Conservation (phyloP, 176 grass and related monocot species). For the Hordeum marinum region DNA sequence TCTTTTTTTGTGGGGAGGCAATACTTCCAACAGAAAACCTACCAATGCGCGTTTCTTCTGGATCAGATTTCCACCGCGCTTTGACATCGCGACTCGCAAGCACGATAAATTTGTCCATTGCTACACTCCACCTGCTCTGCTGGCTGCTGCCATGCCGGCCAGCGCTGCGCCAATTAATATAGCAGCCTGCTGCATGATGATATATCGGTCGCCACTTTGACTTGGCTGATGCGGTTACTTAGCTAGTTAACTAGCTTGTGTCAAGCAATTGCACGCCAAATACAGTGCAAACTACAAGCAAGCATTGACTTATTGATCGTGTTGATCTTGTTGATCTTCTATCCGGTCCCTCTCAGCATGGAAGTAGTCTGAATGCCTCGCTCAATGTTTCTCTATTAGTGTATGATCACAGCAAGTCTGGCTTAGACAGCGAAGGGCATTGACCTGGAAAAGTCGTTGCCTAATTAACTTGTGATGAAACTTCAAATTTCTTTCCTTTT, state of each 20-base stretch:
- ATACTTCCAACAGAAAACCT: not conserved
- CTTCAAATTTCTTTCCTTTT: no score
- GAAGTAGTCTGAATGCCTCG: not conserved
- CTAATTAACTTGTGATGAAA: not conserved
- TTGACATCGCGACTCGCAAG: not conserved
- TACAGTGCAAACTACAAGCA: not conserved
- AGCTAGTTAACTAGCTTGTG: not conserved
- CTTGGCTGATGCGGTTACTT: not conserved
- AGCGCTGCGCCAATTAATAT: not conserved
- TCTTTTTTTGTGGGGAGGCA: no score
- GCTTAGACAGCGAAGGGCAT: constrained; percentile 1
- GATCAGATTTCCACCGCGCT: not conserved
- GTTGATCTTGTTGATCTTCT: not conserved
- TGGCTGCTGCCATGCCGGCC: not conserved
- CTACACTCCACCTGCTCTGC: not conserved
- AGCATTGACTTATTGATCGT: not conserved
- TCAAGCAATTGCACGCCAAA: not conserved
- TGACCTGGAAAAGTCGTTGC: not conserved
- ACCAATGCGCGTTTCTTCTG: not conserved
- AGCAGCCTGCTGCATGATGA: not conserved
- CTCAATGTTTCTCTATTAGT: not conserved
- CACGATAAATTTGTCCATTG: not conserved
- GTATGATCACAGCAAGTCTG: not conserved
- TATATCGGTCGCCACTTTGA: not conserved
- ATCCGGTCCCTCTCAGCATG: not conserved